phyloP scores from a whole-genome alignment of 179 eudicot species.

The Sideroxylon spinosum region DNA sequence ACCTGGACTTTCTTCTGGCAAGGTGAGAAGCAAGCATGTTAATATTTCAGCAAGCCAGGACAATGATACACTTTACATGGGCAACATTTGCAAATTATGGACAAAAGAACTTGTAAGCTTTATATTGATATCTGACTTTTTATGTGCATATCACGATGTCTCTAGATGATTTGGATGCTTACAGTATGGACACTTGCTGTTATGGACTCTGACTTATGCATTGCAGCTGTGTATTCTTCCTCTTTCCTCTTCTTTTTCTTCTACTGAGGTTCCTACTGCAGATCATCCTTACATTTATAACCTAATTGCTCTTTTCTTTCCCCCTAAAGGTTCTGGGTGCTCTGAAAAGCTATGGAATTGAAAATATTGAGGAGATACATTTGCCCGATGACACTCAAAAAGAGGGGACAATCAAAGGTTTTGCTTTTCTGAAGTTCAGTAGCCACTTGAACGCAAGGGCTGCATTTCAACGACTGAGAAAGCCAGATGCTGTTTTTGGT shows the following conservation, averaged over 20 bases:
- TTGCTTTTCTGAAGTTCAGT: conserved; percentile 31
- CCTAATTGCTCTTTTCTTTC: background rate
- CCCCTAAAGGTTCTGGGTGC: conserved; percentile 23
- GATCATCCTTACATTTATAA: background rate
- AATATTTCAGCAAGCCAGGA: conserved; percentile 25
- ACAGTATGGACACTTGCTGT: background rate
- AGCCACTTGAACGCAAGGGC: conserved; percentile 33
- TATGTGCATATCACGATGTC: background rate
- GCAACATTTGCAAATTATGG: conserved; percentile 37
- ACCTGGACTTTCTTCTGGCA: conserved; percentile 11
- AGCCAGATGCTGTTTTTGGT: conserved; percentile 35
- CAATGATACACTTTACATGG: conserved; percentile 30
- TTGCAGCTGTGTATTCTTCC: background rate
- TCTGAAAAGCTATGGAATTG: conserved; percentile 27
- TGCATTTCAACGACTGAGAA: conserved; percentile 28
- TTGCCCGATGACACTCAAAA: conserved; percentile 24
- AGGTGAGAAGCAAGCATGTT: conserved; percentile 36
- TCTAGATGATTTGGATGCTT: background rate
- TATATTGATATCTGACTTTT: background rate
- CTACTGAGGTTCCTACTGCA: background rate
- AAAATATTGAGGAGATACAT: conserved; percentile 25
- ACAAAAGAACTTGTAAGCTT: conserved; percentile 28
- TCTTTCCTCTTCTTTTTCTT: background rate
- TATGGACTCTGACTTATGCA: background rate
- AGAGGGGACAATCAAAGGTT: conserved; percentile 29